Conservation (phyloP, 2,329 filamentous ascomycete species). For the Xylaria digitata region DNA sequence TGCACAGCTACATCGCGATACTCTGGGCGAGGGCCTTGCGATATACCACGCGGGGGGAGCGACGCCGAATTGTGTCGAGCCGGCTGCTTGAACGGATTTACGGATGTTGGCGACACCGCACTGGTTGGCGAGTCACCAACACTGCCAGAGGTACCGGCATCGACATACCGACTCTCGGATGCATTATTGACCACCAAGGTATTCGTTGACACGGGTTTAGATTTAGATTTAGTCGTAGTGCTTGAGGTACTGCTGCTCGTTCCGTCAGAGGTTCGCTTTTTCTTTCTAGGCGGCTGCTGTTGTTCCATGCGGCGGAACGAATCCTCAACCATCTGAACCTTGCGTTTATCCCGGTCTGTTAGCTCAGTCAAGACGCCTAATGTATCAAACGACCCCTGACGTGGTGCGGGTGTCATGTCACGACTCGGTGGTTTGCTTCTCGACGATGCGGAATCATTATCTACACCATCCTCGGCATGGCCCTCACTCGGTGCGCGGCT, state of each 20-base stretch:
- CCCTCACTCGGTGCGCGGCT: conserved; percentile 74
- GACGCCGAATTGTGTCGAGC: conserved; percentile 48
- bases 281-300: conserved; percentile 68
- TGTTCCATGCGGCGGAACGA: conserved; percentile 72
- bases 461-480: conserved; percentile 64
- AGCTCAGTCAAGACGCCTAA: conserved; percentile 71
- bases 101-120: conserved; percentile 54
- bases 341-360: conserved; percentile 74
- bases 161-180: conserved; percentile 59
- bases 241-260: conserved; percentile 47
- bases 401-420: conserved; percentile 69
- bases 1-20: conserved; percentile 66
- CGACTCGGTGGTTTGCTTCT: conserved; percentile 75
- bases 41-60: conserved; percentile 53
- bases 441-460: conserved; percentile 67
- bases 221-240: conserved; percentile 55
- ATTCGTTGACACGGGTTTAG: conserved; percentile 43
- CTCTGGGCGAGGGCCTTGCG: conserved; percentile 53
- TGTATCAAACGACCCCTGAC: conserved; percentile 70
- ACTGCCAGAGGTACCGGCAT: conserved; percentile 65
- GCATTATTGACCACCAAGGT: conserved; percentile 48
- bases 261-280: conserved; percentile 71
- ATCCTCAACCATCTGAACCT: conserved; percentile 73
- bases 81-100: conserved; percentile 46
- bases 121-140: conserved; percentile 64